A percentile compares a stretch with the other conserved stretches of the same genome.
Conservation (phyloP, 495 filamentous ascomycete genomes). For the Xylaria longipes region DNA sequence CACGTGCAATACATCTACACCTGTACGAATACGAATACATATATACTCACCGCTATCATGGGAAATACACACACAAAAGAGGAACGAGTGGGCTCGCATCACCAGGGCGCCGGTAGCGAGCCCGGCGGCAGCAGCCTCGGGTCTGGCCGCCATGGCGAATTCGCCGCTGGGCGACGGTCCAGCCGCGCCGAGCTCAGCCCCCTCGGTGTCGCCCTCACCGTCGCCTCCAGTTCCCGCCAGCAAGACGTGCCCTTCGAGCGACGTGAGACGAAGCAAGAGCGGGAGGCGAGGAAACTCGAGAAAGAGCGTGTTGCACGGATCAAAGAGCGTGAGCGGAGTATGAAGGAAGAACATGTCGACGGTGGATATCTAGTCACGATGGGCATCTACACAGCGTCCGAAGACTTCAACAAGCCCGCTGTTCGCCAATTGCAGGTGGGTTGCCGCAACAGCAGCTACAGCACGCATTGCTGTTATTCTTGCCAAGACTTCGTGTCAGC, state of each 20-base stretch:
- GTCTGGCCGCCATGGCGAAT: constrained; percentile 46
- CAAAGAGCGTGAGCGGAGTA: constrained; percentile 89
- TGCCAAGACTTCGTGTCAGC: background rate
- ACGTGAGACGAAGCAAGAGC: constrained; percentile 88
- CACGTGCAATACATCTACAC: background rate
- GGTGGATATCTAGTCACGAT: constrained; percentile 94
- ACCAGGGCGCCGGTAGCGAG: constrained; percentile 43
- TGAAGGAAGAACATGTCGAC: constrained; percentile 92
- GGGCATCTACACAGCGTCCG: constrained; percentile 87
- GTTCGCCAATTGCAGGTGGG: constrained; percentile 92
- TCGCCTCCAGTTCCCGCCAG: constrained; percentile 33
- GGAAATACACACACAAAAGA: constrained; percentile 69
- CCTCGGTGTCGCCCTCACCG: constrained; percentile 33
- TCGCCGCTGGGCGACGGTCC: constrained; percentile 37
- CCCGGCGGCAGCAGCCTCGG: constrained; percentile 38
- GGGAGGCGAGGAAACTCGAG: constrained; percentile 84
- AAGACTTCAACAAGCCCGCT: constrained; percentile 90
- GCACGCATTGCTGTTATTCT: constrained; percentile 9
- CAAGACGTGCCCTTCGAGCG: constrained; percentile 55
- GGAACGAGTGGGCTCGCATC: constrained; percentile 53
- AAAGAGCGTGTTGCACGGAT: constrained; percentile 74
- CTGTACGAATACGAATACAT: background rate
- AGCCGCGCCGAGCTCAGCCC: constrained; percentile 39
- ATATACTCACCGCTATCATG: constrained; percentile 44
- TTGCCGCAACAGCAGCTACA: background rate